Evolutionary conservation across 176 grass and related monocot species (phyloP).

Genomic region (Lolium multiflorum): DNA sequence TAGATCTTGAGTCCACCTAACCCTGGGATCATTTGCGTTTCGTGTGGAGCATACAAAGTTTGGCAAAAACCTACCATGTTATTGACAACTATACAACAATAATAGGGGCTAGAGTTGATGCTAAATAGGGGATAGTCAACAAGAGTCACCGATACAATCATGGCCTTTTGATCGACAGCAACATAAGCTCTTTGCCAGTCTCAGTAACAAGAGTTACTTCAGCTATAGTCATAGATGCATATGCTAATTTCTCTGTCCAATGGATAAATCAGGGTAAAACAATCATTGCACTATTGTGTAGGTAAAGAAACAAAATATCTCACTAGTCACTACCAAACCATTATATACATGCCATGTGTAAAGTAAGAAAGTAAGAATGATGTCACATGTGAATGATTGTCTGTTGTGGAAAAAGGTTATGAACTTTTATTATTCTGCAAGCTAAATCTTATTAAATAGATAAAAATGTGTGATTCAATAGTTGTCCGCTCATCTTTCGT

Average conservation of each 20-base stretch:
- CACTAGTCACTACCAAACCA: slow-evolving; percentile 33
- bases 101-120: no score
- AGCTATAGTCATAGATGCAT: neutral
- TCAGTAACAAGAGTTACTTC: slow-evolving; percentile 8
- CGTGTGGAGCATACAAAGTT: slow-evolving; percentile 14
- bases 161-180: slow-evolving; percentile 42
- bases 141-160: slow-evolving; percentile 40
- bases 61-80: slow-evolving; percentile 6
- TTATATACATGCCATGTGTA: slow-evolving; percentile 26
- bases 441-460: neutral
- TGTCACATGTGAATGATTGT: slow-evolving; percentile 14
- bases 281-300: slow-evolving; percentile 5
- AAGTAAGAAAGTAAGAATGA: slow-evolving; percentile 42
- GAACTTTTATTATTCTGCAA: neutral
- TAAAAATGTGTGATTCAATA: no score
- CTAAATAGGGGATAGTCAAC: slow-evolving; percentile 36
- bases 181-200: slow-evolving; percentile 26
- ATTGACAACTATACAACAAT: neutral
- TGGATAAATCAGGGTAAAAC: slow-evolving; percentile 4
- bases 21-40: no score
- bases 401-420: neutral
- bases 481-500: no score
- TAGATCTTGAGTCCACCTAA: no score
- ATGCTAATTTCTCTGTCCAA: neutral
- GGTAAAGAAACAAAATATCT: slow-evolving; percentile 35